Conservation (phyloP, 148 eudicot species). For the Euryodendron excelsum region DNA sequence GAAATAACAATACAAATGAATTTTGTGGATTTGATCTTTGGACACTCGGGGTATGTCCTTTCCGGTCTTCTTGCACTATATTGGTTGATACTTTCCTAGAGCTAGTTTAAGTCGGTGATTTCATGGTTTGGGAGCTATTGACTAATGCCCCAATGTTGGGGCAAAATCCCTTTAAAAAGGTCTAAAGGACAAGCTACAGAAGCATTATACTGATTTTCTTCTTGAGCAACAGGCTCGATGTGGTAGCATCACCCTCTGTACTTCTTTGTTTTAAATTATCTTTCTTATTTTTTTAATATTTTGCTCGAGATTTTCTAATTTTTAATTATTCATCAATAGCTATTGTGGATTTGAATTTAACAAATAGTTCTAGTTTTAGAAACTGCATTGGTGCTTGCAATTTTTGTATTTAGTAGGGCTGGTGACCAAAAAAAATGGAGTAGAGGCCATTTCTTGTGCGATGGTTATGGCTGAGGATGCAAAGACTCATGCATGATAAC, state of each 20-base stretch:
- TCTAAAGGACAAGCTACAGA: too few species aligned
- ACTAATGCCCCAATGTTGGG: background rate
- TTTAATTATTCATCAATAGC: background rate
- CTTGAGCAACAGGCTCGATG: too few species aligned
- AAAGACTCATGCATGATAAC: too few species aligned
- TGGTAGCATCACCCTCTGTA: too few species aligned
- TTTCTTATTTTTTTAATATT: background rate
- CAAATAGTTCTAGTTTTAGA: background rate
- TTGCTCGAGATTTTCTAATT: background rate
- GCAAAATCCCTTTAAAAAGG: background rate
- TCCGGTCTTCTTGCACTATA: background rate
- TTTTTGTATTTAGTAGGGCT: too few species aligned
- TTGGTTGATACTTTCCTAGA: background rate
- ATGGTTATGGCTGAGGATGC: background rate
- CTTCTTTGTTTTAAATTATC: too few species aligned
- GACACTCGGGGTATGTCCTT: too few species aligned
- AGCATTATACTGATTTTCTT: too few species aligned
- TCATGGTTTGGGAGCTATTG: background rate
- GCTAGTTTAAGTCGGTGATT: conserved; percentile 1
- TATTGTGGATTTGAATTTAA: background rate
- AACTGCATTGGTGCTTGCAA: background rate
- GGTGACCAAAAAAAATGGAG: too few species aligned
- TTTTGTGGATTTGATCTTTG: background rate
- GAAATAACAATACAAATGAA: background rate
- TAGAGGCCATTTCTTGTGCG: background rate